Percentiles rank a stretch among this genome's conserved stretches.
Evolutionary conservation across 108 stramenopile species (phyloP).

Genomic region (Conticribra weissflogii): DNA sequence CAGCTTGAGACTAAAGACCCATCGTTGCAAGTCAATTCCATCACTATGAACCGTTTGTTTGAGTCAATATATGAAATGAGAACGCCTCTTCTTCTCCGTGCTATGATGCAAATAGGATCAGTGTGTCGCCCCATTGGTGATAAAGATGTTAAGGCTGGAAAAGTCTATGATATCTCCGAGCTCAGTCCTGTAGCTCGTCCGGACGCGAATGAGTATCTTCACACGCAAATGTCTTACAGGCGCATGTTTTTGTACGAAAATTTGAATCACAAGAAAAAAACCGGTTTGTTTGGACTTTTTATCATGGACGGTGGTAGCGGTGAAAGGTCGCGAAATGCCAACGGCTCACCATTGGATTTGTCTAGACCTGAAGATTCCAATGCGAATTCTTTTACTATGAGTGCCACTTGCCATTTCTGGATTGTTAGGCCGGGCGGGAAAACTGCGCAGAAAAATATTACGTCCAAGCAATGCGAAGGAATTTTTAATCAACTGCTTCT

Average conservation of each 20-base stretch:
- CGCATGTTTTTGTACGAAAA: slow-evolving; percentile 84
- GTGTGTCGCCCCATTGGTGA: slow-evolving; percentile 59
- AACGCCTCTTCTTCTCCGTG: slow-evolving; percentile 78
- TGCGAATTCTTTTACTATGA: slow-evolving; percentile 50
- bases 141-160: slow-evolving; percentile 46
- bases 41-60: slow-evolving; percentile 56
- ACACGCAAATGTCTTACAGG: slow-evolving; percentile 63
- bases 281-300: slow-evolving; percentile 79
- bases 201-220: slow-evolving; percentile 68
- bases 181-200: slow-evolving; percentile 63
- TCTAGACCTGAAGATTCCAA: slow-evolving; percentile 50
- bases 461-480: slow-evolving; percentile 65
- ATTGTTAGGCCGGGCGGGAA: slow-evolving; percentile 80
- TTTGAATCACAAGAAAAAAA: slow-evolving; percentile 65
- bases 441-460: slow-evolving; percentile 59
- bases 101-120: slow-evolving; percentile 85
- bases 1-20: slow-evolving; percentile 45
- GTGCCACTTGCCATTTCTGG: slow-evolving; percentile 71
- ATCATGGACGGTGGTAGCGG: slow-evolving; percentile 64
- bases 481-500: slow-evolving; percentile 69
- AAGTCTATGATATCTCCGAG: slow-evolving; percentile 64
- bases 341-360: slow-evolving; percentile 37
- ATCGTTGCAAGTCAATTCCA: slow-evolving; percentile 46
- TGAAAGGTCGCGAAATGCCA: slow-evolving; percentile 13
- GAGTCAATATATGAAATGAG: slow-evolving; percentile 89